Percentiles rank a stretch among this genome's conserved stretches.
These are phyloP conservation scores for Geosmithia morbida DNA, from an alignment of 2,329 filamentous ascomycete genomes.

Conservation along the genomic window DNA sequence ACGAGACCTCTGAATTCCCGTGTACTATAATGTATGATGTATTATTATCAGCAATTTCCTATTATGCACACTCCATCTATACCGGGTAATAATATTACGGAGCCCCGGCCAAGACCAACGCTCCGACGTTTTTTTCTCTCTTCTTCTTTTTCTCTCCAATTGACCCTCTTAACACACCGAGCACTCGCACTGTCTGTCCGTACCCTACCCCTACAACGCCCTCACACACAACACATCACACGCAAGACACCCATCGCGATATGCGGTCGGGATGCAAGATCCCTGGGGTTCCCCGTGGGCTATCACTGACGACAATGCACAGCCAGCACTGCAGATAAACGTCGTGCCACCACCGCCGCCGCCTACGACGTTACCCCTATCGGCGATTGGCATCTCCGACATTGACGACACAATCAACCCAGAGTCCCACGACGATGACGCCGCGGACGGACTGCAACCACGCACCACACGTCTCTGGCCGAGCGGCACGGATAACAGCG, in stretches of 20 bases:
- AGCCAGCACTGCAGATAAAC: conserved; percentile 18
- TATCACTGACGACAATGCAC: conserved; percentile 13
- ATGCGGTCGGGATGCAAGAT: conserved; percentile 38
- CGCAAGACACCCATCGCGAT: conserved; percentile 9
- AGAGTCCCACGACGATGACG: not conserved
- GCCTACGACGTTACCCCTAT: too few relatives aligned
- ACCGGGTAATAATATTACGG: too few relatives aligned
- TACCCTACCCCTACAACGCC: too few relatives aligned
- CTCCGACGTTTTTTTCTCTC: too few relatives aligned
- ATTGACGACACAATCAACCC: not conserved
- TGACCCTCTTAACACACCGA: too few relatives aligned
- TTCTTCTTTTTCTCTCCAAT: too few relatives aligned
- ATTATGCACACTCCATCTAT: too few relatives aligned
- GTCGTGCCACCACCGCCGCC: conserved; percentile 15
- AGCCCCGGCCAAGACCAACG: too few relatives aligned
- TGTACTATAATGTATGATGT: too few relatives aligned
- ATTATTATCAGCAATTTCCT: too few relatives aligned
- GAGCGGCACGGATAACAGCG: not conserved
- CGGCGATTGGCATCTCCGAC: not conserved
- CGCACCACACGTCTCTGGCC: not conserved
- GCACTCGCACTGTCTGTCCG: too few relatives aligned
- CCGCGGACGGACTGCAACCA: not conserved
- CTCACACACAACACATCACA: not conserved
- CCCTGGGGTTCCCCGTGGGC: conserved; percentile 49
- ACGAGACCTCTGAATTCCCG: too few relatives aligned